Base-by-base conservation (phyloP, 169 alveolate genomes). In the Eimeria acervulina region DNA sequence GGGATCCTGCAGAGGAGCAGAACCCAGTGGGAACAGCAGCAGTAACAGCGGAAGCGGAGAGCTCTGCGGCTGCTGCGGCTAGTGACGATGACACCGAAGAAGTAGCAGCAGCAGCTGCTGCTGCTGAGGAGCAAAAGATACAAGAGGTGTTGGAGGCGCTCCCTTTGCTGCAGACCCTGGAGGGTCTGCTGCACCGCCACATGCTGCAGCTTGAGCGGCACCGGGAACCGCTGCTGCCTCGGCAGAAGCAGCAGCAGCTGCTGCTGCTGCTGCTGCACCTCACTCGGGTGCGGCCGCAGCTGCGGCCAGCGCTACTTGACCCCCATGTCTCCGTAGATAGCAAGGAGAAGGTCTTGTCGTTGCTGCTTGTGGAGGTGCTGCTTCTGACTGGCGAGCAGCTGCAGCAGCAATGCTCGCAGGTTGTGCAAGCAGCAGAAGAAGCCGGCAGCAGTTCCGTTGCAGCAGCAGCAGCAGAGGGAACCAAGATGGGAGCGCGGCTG, bases 381-480 rank as follows among this genome's bases (percentile, higher is more conserved):
- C 90, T 81, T 38, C 70, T 44, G 90, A 44, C 90, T 0, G 90
- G 72, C 8, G 72, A 44, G 70, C 90, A 81, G 93, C 76, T 52
- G 76, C 93, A 85, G 80, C 59, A 55, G 80, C 80, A 85, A 61
- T 52, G 52, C 36, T 23, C 38, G 28, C 80, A 85, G 61, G 33
- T 59, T 28, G 51, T 31, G 33, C 59, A 52, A 59, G 80, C 31
- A 10, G 74, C 93, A 51, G 42, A 21, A 33, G 80, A 0, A 85
- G 80, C 42, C 19, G 93, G 80, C 74, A 85, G 80, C 80, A 59
- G 17, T 28, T 52, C 80, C 6, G 52, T 85, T 31, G 93, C 93
- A 55, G 93, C 93, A 55, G 80, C 76, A 33, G 93, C 93, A 51
- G 93, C 93, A 59, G 93, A 81, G 70, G 90, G 90, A 31, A 81